Evolutionary conservation across 2,329 filamentous ascomycete genomes (phyloP).

Genomic region (Aspergillus neoniger): DNA sequence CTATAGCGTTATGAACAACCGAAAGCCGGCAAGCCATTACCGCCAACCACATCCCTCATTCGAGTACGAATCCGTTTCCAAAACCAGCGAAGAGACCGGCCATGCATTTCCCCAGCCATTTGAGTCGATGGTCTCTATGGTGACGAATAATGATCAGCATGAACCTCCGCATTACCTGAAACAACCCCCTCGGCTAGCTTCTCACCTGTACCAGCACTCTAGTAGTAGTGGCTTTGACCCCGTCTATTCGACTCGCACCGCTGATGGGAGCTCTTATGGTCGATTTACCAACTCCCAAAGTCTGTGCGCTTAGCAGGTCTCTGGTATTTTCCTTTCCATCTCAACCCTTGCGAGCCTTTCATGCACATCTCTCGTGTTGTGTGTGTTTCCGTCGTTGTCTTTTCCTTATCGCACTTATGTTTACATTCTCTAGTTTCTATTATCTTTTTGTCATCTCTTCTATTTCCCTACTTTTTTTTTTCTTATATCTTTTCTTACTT

Average conservation of each 20-base stretch:
- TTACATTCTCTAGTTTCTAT: background rate
- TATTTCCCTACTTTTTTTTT: conserved; percentile 8
- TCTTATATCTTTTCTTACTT: conserved; percentile 9
- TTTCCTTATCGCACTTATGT: background rate
- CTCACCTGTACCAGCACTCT: conserved; percentile 28
- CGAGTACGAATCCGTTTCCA: conserved; percentile 29
- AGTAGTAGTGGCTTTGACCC: conserved; percentile 34
- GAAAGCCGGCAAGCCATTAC: conserved; percentile 28
- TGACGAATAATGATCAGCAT: conserved; percentile 31
- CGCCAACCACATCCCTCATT: conserved; percentile 30
- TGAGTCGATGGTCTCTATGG: conserved; percentile 34
- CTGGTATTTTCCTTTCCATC: conserved; percentile 21
- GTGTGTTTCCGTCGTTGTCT: background rate
- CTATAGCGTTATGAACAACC: conserved; percentile 26
- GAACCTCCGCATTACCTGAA: conserved; percentile 31
- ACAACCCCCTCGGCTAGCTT: conserved; percentile 24
- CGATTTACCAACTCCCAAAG: conserved; percentile 39
- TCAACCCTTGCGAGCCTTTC: background rate
- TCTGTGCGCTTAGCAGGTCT: conserved; percentile 35
- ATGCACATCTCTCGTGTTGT: background rate
- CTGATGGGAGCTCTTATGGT: conserved; percentile 29
- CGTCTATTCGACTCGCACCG: conserved; percentile 30
- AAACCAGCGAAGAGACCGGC: conserved; percentile 27
- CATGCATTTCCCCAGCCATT: conserved; percentile 31
- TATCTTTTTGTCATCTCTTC: conserved; percentile 5